Evolutionary conservation across 1,284 basidiomycete species (phyloP), one percentile per base, ranked within the genome.

Genomic region (Hemileia vastatrix): DNA sequence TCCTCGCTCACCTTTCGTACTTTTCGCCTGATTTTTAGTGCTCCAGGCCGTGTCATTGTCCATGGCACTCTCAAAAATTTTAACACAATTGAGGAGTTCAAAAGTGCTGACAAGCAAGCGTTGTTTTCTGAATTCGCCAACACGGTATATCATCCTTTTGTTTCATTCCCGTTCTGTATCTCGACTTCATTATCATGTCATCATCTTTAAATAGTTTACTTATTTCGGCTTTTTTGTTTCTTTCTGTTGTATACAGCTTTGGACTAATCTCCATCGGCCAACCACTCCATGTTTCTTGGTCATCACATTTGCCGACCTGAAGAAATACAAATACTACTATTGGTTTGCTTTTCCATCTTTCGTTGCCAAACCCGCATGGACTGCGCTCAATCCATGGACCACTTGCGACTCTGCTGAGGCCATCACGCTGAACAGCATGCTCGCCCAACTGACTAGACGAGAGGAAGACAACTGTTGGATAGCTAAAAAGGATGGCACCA

Each of bases 281-380:
- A 31, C 64, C 27, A 64, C 68, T 6, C 69, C 70, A 55, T 65
- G 63, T 1, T 97, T 97, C 77, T 80, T 96, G 13, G 79, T 95
- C 24, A 86, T 98, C 68, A 90, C 91, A 0, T 98, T 87, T 71
- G 89, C 95, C 0, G 95, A 98, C 76, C 84, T 98, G 64, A 98
- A 98, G 80, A 96, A 94, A 77, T 97, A 94, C 80, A 87, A 87
- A 67, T 97, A 90, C 76, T 92, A 87, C 74, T 96, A 98, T 77
- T 97, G 94, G 93, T 96, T 96, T 71, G 88, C 88, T 0, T 95
- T 96, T 76, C 95, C 95, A 0, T 90, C 91, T 0, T 84, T 97
- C 63, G 83, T 87, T 0, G 81, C 67, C 0, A 67, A 67, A 40
- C 71, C 72, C 0, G 61, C 66, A 2, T 74, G 73, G 73, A 56